Evolutionary conservation across 495 filamentous ascomycete species (phyloP), one percentile per base, ranked within the genome.

Genomic region (Choiromyces venosus): DNA sequence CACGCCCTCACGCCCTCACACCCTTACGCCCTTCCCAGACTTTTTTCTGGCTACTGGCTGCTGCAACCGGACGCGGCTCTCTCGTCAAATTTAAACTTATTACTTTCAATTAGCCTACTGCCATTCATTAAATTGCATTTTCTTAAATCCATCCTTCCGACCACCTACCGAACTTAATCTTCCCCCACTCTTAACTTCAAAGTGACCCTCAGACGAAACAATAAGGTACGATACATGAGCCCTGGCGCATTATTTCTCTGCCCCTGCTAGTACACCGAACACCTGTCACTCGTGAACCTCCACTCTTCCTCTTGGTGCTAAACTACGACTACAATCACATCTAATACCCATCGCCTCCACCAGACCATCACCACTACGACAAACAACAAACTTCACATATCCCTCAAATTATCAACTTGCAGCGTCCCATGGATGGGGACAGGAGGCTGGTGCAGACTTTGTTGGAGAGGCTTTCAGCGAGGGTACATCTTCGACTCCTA

Each of bases 401-500:
- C 52, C 52, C 52, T 12, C 52, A 18, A 61, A 61, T 33, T 61
- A 33, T 33, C 25, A 10, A 33, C 52, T 61, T 61, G 52, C 37
- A 52, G n/a, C 74, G 69, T 68, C 66, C 70, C 71, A 90, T 90
- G 88, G 89, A 87, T 82, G 85, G 86, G 80, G 88, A 90, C 83
- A 85, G 85, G 70, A 87, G 85, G 82, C 83, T 90, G 81, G 87
- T 90, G 74, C 85, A 86, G 82, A 87, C 87, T 80, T 83, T 90
- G 76, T 86, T 90, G 78, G 88, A 89, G 82, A 86, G 88, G 81
- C 84, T 90, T 72, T 86, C 85, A 65, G 86, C 87, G 76, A 85
- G 87, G 85, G 88, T 90, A 86, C 78, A 75, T 66, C 29, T 36
- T 69, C 64, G 44, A 69, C 73, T 46, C 39, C 25, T 61, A 29